phyloP scores from a whole-genome alignment of 352 stramenopile genomes.

The Globisporangium paddicum region DNA sequence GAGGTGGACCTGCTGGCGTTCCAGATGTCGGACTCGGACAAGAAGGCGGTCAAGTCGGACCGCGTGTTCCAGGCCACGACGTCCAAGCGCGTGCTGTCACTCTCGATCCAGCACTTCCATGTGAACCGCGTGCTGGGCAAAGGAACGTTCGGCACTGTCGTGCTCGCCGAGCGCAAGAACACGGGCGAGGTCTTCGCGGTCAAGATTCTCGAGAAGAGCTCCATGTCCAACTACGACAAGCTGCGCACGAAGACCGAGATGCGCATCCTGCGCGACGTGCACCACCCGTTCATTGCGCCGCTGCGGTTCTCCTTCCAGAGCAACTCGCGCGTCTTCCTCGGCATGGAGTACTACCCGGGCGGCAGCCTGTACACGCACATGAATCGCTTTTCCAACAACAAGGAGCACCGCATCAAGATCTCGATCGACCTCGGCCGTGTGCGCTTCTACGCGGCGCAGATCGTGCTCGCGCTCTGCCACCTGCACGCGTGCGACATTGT shows the following conservation, averaged over 20 bases:
- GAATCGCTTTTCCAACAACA: constrained; percentile 89
- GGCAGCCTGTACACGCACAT: constrained; percentile 90
- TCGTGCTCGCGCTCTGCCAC: constrained; percentile 87
- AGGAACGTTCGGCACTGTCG: constrained; percentile 93
- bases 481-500: constrained; percentile 93
- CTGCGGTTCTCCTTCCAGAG: constrained; percentile 87
- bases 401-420: constrained; percentile 86
- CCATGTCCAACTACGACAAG: constrained; percentile 91
- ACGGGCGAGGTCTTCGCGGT: constrained; percentile 88
- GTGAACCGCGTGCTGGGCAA: constrained; percentile 94
- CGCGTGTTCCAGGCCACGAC: constrained; percentile 62
- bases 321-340: constrained; percentile 71
- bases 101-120: constrained; percentile 93
- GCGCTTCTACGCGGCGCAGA: constrained; percentile 91
- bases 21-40: constrained; percentile 68
- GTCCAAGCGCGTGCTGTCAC: constrained; percentile 77
- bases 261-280: constrained; percentile 86
- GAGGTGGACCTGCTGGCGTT: constrained; percentile 80
- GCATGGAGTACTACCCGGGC: constrained; percentile 85
- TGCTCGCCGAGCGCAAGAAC: constrained; percentile 79
- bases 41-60: constrained; percentile 62
- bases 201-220: constrained; percentile 91
- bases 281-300: constrained; percentile 92
- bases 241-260: constrained; percentile 92
- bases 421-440: constrained; percentile 71